Conservation (phyloP, 495 filamentous ascomycete species). For the Hypoxylon cercidicola region DNA sequence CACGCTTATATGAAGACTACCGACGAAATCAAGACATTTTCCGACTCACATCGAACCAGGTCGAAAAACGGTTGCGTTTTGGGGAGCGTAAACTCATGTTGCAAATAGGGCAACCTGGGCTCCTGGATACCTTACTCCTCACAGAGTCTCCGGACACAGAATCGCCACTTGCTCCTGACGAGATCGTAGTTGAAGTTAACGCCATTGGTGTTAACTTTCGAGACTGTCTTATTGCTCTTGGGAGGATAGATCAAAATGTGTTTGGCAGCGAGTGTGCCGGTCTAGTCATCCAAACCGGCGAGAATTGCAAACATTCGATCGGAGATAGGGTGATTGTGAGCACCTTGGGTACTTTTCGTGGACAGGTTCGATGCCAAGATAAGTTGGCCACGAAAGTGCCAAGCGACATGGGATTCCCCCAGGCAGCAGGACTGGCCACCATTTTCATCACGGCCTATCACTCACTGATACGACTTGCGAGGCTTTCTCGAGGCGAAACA, state of each 20-base stretch:
- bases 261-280: conserved; percentile 50
- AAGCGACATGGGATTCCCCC: conserved; percentile 45
- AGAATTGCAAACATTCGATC: conserved; percentile 48
- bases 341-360: neutral
- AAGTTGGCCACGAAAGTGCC: neutral
- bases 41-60: neutral
- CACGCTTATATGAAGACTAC: neutral
- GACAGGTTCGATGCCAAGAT: neutral
- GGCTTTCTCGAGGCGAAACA: conserved; percentile 52
- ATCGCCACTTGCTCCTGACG: neutral
- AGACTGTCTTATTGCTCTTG: conserved; percentile 55
- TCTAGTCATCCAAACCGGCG: conserved; percentile 61
- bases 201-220: conserved; percentile 41
- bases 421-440: conserved; percentile 54
- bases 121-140: neutral
- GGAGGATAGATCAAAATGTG: conserved; percentile 36
- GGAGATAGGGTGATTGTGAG: conserved; percentile 49
- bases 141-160: neutral
- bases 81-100: neutral
- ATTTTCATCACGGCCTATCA: conserved; percentile 59
- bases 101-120: neutral
- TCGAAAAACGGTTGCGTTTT: neutral
- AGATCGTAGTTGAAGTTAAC: conserved; percentile 43
- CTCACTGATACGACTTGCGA: conserved; percentile 35
- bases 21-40: neutral